Base-by-base conservation (phyloP, 768 basidiomycete species). In the Lactarius akahatsu region DNA sequence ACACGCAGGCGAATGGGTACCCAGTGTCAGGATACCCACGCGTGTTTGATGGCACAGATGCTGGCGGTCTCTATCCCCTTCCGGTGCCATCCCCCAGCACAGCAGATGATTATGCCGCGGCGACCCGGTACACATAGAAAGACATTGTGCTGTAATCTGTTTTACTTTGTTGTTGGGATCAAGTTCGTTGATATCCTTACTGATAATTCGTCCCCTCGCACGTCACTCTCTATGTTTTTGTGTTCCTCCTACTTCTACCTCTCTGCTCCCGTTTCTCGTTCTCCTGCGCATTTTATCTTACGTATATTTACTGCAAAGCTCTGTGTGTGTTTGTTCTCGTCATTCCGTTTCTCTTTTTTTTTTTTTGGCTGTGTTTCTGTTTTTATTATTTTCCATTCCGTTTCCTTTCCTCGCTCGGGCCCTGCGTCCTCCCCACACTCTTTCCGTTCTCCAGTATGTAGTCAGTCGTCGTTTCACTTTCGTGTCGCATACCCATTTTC, bases 241-340 rank as follows among this genome's bases (percentile, higher is more conserved):
- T 34, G n/a, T 13, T 40, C 28, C 18, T 43, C 57, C 40, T 36
- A 57, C 45, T 57, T 66, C 30, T 57, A 47, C 23, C 10, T 54
- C 28, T 38, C 32, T 36, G 32, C 16, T 60, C 45, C 26, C 18
- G 40, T 36, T 62, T 30, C 28, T 36, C 10, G 23, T 60, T 47
- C 52, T 57, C 67, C 59, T 61, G 59, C 43, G 59, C 67, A 66
- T 61, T 62, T 54, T 69, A 69, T 69, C 65, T 69, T 69, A 69
- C 68, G 47, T 57, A 62, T 69, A 69, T 69, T 69, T 69, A 69
- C 65, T 45, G 54, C 67, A 67, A 59, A 61, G 54, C 41, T 66
- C 23, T 59, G 38, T 61, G 43, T 41, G 62, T 41, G 62, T 34
- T 4, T 62, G 40, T 47, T 61, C 16, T 18, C 23, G 15, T 47